Evolutionary conservation across 2,329 filamentous ascomycete species (phyloP).

Genomic region (Pseudogymnoascus sp.): DNA sequence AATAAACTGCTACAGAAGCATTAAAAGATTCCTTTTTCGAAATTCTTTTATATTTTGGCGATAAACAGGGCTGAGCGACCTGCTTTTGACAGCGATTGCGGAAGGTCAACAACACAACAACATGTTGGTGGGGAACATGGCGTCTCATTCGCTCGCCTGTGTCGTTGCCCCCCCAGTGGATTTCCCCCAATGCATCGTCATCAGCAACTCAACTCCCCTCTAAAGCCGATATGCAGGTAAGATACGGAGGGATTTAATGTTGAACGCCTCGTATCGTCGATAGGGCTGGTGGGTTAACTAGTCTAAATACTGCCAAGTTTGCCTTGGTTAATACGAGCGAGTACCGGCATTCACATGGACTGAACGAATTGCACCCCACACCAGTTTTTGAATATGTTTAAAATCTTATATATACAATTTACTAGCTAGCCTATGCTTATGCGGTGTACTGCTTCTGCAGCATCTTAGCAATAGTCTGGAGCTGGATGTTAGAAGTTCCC

Average conservation of each 20-base stretch:
- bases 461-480: conserved; percentile 63
- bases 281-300: neutral
- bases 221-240: neutral
- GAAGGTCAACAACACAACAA: conserved; percentile 7
- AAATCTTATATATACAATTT: neutral
- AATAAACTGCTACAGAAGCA: neutral
- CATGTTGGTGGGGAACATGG: conserved; percentile 2
- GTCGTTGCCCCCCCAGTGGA: neutral
- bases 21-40: neutral
- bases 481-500: conserved; percentile 72
- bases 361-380: neutral
- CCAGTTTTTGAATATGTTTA: neutral
- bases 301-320: neutral
- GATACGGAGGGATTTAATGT: conserved; percentile 5
- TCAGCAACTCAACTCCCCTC: neutral
- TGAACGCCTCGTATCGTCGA: neutral
- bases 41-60: neutral
- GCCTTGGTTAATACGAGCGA: neutral
- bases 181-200: neutral
- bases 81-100: conserved; percentile 6
- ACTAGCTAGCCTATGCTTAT: conserved; percentile 26
- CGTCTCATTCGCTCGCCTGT: conserved; percentile 4
- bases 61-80: neutral
- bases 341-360: neutral
- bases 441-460: conserved; percentile 61